Conservation (phyloP, 1,284 basidiomycete genomes). For the Apiotrichum mycotoxinovorans region DNA sequence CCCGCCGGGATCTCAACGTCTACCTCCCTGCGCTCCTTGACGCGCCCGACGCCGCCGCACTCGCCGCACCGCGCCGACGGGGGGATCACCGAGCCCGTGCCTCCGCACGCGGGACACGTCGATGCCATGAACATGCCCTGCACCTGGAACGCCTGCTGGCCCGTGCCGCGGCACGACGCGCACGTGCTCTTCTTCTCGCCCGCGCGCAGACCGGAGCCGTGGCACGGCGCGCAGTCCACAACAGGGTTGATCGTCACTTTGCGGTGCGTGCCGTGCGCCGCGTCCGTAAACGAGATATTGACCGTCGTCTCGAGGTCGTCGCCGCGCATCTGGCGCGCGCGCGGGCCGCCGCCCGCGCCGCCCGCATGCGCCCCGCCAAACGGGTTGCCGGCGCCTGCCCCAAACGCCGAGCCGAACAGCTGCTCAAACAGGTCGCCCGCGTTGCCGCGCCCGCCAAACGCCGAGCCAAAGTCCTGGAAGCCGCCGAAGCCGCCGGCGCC, state of each 20-base stretch:
- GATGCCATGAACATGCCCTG: constrained; percentile 98
- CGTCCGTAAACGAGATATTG: constrained; percentile 82
- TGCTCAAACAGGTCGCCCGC: constrained; percentile 76
- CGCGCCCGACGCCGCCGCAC: constrained; percentile 84
- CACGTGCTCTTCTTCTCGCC: constrained; percentile 83
- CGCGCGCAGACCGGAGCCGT: constrained; percentile 78
- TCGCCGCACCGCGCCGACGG: constrained; percentile 71
- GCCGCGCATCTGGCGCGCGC: constrained; percentile 61
- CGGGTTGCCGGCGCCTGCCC: constrained; percentile 54
- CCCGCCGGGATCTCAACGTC: constrained; percentile 84
- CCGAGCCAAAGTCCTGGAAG: constrained; percentile 64
- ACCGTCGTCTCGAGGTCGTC: constrained; percentile 79
- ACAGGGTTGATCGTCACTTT: constrained; percentile 77
- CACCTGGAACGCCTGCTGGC: constrained; percentile 84
- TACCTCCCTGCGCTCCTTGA: constrained; percentile 73
- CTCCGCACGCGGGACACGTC: constrained; percentile 80
- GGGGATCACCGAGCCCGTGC: constrained; percentile 77
- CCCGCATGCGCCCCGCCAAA: constrained; percentile 64
- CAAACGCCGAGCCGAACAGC: constrained; percentile 73
- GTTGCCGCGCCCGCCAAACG: constrained; percentile 59
- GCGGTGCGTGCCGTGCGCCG: constrained; percentile 82
- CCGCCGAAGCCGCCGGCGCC: constrained; percentile 65
- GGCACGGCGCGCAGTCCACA: constrained; percentile 77
- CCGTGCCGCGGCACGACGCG: constrained; percentile 76
- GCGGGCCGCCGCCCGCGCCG: constrained; percentile 37